Conservation (phyloP, 169 alveolate genomes). For the Cystoisospora suis region DNA sequence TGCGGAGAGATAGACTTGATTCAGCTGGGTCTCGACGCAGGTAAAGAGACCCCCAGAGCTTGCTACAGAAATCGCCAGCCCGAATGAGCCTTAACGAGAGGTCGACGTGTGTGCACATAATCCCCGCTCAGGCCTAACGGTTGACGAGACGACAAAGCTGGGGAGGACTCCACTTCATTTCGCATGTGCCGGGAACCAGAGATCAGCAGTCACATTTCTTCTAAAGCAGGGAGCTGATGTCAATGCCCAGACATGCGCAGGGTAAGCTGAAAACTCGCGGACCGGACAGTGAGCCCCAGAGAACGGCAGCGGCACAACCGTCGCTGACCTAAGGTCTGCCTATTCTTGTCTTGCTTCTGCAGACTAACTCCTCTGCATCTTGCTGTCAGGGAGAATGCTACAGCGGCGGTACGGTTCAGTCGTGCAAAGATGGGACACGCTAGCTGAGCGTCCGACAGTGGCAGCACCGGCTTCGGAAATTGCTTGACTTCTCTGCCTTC, state of each 20-base stretch:
- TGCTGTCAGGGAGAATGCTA: slow-evolving; percentile 44
- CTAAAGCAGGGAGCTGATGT: slow-evolving; percentile 22
- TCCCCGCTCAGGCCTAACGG: slow-evolving; percentile 2
- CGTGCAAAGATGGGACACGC: neutral
- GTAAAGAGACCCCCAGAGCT: neutral
- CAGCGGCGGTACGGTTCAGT: slow-evolving; percentile 20
- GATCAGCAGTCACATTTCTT: neutral
- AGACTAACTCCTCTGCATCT: slow-evolving; percentile 50
- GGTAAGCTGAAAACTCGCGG: slow-evolving; percentile 2
- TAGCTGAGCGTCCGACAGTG: neutral
- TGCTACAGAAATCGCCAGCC: neutral
- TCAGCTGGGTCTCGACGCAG: slow-evolving; percentile 38
- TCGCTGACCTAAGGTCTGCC: neutral
- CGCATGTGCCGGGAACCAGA: slow-evolving; percentile 43
- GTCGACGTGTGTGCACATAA: neutral
- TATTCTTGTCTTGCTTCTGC: neutral
- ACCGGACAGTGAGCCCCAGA: no score
- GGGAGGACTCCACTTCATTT: slow-evolving; percentile 41
- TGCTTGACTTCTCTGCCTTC: neutral
- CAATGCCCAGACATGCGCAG: slow-evolving; percentile 29
- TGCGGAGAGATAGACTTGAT: slow-evolving; percentile 33
- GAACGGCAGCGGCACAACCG: no score
- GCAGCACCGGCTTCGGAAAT: neutral
- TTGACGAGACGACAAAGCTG: slow-evolving; percentile 27
- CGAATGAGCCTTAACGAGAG: neutral